Evolutionary conservation across 2,329 filamentous ascomycete species (phyloP).

Genomic region (Teratosphaeriaceae sp.): DNA sequence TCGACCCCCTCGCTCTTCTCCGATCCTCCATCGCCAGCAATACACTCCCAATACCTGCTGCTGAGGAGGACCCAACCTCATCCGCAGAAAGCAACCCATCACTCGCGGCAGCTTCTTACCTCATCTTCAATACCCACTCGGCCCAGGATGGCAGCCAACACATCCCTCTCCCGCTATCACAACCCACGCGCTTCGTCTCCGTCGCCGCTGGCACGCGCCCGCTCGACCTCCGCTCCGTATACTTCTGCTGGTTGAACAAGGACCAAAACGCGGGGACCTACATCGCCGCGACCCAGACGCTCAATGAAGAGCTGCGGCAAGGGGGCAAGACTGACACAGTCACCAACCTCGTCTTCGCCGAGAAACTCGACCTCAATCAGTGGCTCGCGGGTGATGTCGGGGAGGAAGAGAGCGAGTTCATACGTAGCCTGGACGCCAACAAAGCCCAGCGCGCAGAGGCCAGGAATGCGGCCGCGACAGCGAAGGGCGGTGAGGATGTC

Average conservation of each 20-base stretch:
- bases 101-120: slow-evolving; percentile 69
- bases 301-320: slow-evolving; percentile 65
- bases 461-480: slow-evolving; percentile 39
- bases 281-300: slow-evolving; percentile 70
- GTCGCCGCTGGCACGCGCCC: slow-evolving; percentile 35
- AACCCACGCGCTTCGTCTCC: slow-evolving; percentile 80
- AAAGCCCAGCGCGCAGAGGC: slow-evolving; percentile 46
- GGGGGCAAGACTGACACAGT: slow-evolving; percentile 57
- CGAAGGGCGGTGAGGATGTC: slow-evolving; percentile 27
- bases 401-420: slow-evolving; percentile 78
- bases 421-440: slow-evolving; percentile 71
- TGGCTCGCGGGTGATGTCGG: slow-evolving; percentile 88
- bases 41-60: slow-evolving; percentile 65
- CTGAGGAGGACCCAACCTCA: slow-evolving; percentile 57
- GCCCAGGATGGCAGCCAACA: slow-evolving; percentile 46
- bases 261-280: slow-evolving; percentile 87
- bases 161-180: slow-evolving; percentile 40
- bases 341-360: slow-evolving; percentile 84
- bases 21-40: slow-evolving; percentile 72
- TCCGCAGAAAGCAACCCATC: slow-evolving; percentile 53
- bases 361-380: slow-evolving; percentile 83
- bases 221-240: slow-evolving; percentile 79
- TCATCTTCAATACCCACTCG: slow-evolving; percentile 31
- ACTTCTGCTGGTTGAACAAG: slow-evolving; percentile 92
- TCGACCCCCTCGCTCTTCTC: slow-evolving; percentile 71